Base-by-base conservation (phyloP, 352 stramenopile species). In the Pythium myriotylum region DNA sequence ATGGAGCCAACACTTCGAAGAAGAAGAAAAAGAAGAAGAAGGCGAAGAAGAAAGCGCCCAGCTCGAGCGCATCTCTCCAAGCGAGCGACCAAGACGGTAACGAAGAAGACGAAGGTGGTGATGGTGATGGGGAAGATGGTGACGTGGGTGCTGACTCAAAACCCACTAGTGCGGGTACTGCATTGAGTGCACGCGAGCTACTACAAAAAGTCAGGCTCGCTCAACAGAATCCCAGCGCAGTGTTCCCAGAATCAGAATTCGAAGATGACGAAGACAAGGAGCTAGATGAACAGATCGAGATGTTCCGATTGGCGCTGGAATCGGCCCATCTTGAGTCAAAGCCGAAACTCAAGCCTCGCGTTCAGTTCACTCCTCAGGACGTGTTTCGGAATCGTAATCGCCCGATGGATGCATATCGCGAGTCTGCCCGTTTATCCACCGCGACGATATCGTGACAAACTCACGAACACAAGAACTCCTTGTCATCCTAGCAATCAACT, bases 221-320 rank as follows among this genome's bases (percentile, higher is more conserved):
- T 24, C 57, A 74, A 20, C 70, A 89, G 61, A 91, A 92, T 47
- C 79, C 79, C 3, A 92, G 82, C 53, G 84, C 81, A n/a, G 70
- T 93, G 19, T 93, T 93, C 39, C 78, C 79, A 23, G 84, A 93
- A 50, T 91, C 84, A 8, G 72, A 90, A 54, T 93, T 93, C 45
- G 84, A 93, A 68, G 83, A 92, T 29, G 84, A 93, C 32, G 73
- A 84, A 48, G 84, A 92, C 52, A 78, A 90, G 61, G 79, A 91
- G 50, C 76, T 87, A 57, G 77, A 84, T 12, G 76, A 90, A 51
- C 70, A 90, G 68, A 76, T 93, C 48, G 84, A 90, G 55, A 83
- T 79, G 52, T 93, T 93, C 42, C 79, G 86, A 23, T 65, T 77
- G n/a, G 84, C 86, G 22, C 70, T 93, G 4, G 84, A 93, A 62